Evolutionary conservation across 805 yeast species (phyloP).

Genomic region (Myxozyma nipponensis): DNA sequence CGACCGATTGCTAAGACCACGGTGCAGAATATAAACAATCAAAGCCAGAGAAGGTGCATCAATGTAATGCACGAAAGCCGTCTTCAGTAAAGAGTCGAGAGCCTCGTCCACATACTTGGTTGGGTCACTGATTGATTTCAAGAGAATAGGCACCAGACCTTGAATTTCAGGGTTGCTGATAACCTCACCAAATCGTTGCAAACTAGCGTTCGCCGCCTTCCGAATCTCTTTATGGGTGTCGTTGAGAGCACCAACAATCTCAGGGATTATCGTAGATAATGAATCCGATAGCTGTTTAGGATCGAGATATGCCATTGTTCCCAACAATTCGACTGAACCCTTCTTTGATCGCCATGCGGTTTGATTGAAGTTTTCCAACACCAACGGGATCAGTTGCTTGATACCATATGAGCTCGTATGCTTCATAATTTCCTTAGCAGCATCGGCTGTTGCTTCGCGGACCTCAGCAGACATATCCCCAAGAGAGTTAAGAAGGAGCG

Average conservation of each 20-base stretch:
- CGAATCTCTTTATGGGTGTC: slow-evolving; percentile 97
- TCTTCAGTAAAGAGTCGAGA: slow-evolving; percentile 74
- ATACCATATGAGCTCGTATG: slow-evolving; percentile 91
- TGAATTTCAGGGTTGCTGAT: slow-evolving; percentile 97
- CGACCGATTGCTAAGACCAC: slow-evolving; percentile 95
- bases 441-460: slow-evolving; percentile 80
- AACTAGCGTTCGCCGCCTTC: slow-evolving; percentile 84
- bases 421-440: slow-evolving; percentile 85
- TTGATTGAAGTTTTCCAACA: slow-evolving; percentile 79
- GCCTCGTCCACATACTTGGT: slow-evolving; percentile 86
- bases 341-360: slow-evolving; percentile 94
- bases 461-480: slow-evolving; percentile 87
- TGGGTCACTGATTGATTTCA: slow-evolving; percentile 95
- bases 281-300: slow-evolving; percentile 91
- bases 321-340: slow-evolving; percentile 92
- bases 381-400: slow-evolving; percentile 83
- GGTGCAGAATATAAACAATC: slow-evolving; percentile 79
- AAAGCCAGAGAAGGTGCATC: slow-evolving; percentile 97
- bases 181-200: slow-evolving; percentile 92
- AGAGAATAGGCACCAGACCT: slow-evolving; percentile 75
- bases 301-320: slow-evolving; percentile 96
- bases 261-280: slow-evolving; percentile 86
- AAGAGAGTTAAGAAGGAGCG: slow-evolving; percentile 69
- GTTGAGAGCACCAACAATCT: slow-evolving; percentile 88
- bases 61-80: slow-evolving; percentile 94